phyloP scores from a whole-genome alignment of 176 grass and related monocot species.

The Hyparrhenia diplandra region DNA sequence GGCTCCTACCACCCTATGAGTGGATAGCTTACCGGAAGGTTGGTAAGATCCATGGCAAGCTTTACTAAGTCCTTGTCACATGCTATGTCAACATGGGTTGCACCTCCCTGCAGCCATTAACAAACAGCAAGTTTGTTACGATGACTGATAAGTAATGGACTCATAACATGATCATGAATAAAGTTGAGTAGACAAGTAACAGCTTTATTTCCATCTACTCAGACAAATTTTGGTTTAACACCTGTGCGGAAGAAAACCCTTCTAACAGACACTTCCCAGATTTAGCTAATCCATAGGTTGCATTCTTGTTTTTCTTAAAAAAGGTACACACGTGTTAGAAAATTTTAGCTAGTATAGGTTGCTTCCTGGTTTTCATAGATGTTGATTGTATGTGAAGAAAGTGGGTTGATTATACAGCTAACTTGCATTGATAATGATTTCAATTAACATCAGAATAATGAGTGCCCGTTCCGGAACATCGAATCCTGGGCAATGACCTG shows the following conservation, averaged over 20 bases:
- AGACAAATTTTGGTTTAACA: background rate
- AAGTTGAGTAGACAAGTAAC: background rate
- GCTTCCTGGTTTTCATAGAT: conserved; percentile 2
- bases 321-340: background rate
- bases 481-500: background rate
- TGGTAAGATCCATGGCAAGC: conserved; percentile 70
- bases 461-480: background rate
- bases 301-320: background rate
- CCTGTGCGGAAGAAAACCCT: background rate
- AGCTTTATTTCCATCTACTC: background rate
- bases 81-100: conserved; percentile 97
- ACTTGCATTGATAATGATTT: conserved; percentile 21
- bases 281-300: background rate
- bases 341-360: background rate
- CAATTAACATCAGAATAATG: background rate
- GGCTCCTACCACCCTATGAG: background rate
- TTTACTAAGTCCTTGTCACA: conserved; percentile 76
- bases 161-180: background rate
- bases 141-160: background rate
- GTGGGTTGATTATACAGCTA: background rate
- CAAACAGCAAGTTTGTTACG: background rate
- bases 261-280: background rate
- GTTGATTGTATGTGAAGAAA: conserved; percentile 2
- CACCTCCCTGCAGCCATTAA: conserved; percentile 72
- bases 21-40: conserved; percentile 65